Conservation (phyloP, 208 protist genomes). For the Trypanosoma congolense region DNA sequence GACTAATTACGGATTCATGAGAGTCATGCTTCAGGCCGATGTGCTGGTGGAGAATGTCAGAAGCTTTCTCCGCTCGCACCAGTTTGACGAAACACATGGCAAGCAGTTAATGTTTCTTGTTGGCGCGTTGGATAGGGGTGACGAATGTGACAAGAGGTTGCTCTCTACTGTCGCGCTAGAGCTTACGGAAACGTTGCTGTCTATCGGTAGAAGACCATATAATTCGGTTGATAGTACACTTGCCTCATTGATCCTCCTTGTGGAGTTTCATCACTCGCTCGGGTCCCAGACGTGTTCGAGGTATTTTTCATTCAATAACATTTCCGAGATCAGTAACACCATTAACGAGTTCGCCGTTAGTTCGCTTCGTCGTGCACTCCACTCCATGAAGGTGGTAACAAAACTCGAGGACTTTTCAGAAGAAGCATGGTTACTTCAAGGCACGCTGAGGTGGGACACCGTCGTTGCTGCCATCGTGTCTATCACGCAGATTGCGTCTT, state of each 20-base stretch:
- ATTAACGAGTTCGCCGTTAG: conserved; percentile 20
- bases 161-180: conserved; percentile 20
- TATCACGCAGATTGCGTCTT: conserved; percentile 21
- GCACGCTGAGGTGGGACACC: conserved; percentile 42
- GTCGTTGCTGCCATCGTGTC: conserved; percentile 30
- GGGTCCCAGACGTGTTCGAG: conserved; percentile 27
- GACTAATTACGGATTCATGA: conserved; percentile 13
- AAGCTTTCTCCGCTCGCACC: conserved; percentile 26
- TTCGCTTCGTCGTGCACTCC: conserved; percentile 11
- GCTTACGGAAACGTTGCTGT: conserved; percentile 32
- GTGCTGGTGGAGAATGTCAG: conserved; percentile 21
- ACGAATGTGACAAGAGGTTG: conserved; percentile 15
- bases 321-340: conserved; percentile 22
- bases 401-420: conserved; percentile 13
- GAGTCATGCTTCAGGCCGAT: conserved; percentile 12
- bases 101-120: conserved; percentile 73
- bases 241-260: conserved; percentile 37
- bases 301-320: conserved; percentile 8
- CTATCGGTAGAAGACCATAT: conserved; percentile 51
- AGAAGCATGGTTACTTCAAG: conserved; percentile 28
- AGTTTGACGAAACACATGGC: conserved; percentile 29
- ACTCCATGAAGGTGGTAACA: conserved; percentile 17
- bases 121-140: conserved; percentile 38
- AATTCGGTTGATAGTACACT: conserved; percentile 22
- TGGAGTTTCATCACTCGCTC: conserved; percentile 62